These are phyloP conservation scores for Microbotryum intermedium DNA, from an alignment of 1,284 basidiomycete genomes.

Conservation along the genomic window DNA sequence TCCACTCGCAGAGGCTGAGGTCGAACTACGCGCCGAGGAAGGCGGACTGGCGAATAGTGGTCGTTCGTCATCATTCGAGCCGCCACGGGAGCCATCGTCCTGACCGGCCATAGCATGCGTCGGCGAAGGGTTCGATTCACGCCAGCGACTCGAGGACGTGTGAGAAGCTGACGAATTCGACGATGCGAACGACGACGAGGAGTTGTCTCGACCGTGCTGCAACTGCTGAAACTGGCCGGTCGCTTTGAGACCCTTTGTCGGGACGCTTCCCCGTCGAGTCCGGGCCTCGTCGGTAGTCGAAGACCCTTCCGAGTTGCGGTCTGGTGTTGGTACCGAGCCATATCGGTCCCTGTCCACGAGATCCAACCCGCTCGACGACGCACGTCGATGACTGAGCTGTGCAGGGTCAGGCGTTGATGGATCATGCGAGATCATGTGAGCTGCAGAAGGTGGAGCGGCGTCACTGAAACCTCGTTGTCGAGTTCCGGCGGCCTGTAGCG, in stretches of 20 bases:
- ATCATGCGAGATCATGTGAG: background rate
- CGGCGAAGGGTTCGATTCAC: background rate
- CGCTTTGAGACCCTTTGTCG: too few relatives aligned
- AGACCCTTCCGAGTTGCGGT: background rate
- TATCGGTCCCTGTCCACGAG: background rate
- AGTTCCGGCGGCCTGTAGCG: background rate
- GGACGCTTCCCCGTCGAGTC: background rate
- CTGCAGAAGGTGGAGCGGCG: background rate
- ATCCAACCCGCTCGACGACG: background rate
- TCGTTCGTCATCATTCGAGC: background rate
- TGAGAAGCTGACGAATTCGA: background rate
- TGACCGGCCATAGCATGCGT: background rate
- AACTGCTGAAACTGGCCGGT: too few relatives aligned
- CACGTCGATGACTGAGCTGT: background rate
- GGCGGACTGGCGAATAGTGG: slow-evolving; percentile 5
- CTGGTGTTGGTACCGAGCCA: background rate
- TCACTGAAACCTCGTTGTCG: background rate
- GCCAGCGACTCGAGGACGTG: background rate
- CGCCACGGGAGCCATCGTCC: background rate
- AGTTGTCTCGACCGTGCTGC: too few relatives aligned
- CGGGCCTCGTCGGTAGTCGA: background rate
- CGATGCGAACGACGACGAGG: background rate
- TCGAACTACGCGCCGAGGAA: slow-evolving; percentile 20
- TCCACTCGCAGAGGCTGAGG: slow-evolving; percentile 10
- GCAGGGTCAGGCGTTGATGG: background rate